A percentile compares a stretch with the other conserved stretches of the same genome.
These are phyloP conservation scores for Saitozyma podzolica DNA, from an alignment of 768 basidiomycete genomes.

Conservation along the genomic window DNA sequence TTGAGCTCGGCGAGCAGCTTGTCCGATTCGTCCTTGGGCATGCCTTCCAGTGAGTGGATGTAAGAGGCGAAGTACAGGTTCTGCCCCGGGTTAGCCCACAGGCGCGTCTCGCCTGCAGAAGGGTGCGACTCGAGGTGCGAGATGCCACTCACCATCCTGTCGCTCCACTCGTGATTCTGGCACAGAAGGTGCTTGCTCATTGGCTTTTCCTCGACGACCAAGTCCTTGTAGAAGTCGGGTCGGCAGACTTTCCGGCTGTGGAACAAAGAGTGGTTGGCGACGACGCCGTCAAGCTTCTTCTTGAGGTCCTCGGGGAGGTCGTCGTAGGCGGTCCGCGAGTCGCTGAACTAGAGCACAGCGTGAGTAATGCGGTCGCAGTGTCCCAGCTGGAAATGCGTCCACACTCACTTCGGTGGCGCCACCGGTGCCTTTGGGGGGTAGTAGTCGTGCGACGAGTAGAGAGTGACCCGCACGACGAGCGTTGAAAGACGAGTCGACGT, in stretches of 20 bases:
- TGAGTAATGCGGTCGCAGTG: not conserved
- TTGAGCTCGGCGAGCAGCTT: conserved; percentile 12
- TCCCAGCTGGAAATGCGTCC: not conserved
- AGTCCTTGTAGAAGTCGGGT: conserved; percentile 24
- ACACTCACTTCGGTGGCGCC: conserved; percentile 35
- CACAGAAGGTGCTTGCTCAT: conserved; percentile 24
- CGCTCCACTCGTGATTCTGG: conserved; percentile 20
- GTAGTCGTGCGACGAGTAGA: conserved; percentile 38
- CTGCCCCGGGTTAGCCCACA: not conserved
- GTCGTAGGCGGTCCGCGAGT: conserved; percentile 38
- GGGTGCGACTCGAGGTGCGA: not conserved
- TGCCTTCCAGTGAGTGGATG: conserved; percentile 24
- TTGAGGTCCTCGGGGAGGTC: conserved; percentile 44
- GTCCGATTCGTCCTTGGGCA: conserved; percentile 22
- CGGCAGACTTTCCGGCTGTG: conserved; percentile 18
- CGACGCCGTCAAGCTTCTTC: conserved; percentile 19
- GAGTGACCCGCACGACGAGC: conserved; percentile 35
- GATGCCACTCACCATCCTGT: conserved; percentile 8
- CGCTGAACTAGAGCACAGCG: conserved; percentile 21
- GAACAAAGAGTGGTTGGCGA: conserved; percentile 30
- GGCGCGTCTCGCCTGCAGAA: not conserved
- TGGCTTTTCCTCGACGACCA: conserved; percentile 19
- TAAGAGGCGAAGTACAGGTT: conserved; percentile 23
- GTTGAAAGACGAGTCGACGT: conserved; percentile 32
- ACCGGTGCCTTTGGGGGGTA: conserved; percentile 38